These are phyloP conservation scores for Ganoderma boninense DNA, from an alignment of 1,284 basidiomycete genomes.

Conservation along the genomic window DNA sequence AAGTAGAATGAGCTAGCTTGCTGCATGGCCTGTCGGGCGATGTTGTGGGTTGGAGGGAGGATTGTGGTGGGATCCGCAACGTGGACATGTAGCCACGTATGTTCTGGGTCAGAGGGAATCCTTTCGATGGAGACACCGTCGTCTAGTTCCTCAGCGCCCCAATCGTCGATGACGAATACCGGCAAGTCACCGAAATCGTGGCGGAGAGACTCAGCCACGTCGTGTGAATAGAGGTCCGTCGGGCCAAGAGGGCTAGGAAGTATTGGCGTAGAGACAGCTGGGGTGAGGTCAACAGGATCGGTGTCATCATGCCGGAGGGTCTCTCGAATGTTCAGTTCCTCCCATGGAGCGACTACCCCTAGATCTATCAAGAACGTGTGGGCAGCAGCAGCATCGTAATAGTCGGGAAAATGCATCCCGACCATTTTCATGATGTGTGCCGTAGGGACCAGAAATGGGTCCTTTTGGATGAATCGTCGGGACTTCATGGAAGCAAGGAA, in stretches of 20 bases:
- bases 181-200: slow-evolving; percentile 87
- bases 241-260: slow-evolving; percentile 51
- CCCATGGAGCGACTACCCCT: slow-evolving; percentile 80
- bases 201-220: slow-evolving; percentile 72
- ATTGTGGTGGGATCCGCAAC: slow-evolving; percentile 92
- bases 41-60: slow-evolving; percentile 73
- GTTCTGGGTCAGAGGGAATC: slow-evolving; percentile 62
- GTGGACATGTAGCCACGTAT: slow-evolving; percentile 90
- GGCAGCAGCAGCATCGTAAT: slow-evolving; percentile 43
- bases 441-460: slow-evolving; percentile 66
- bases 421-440: slow-evolving; percentile 72
- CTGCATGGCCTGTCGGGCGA: slow-evolving; percentile 64
- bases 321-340: slow-evolving; percentile 58
- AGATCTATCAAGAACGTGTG: slow-evolving; percentile 63
- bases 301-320: slow-evolving; percentile 8
- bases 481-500: slow-evolving; percentile 70
- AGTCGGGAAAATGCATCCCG: slow-evolving; percentile 44
- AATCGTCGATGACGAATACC: slow-evolving; percentile 93
- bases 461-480: slow-evolving; percentile 65
- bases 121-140: slow-evolving; percentile 91
- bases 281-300: slow-evolving; percentile 25
- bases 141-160: slow-evolving; percentile 87
- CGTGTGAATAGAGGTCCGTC: slow-evolving; percentile 64
- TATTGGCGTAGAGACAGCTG: slow-evolving; percentile 20
- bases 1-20: slow-evolving; percentile 68